Conservation (phyloP, 192 early-diverging fungal genomes). For the Geranomyces variabilis region DNA sequence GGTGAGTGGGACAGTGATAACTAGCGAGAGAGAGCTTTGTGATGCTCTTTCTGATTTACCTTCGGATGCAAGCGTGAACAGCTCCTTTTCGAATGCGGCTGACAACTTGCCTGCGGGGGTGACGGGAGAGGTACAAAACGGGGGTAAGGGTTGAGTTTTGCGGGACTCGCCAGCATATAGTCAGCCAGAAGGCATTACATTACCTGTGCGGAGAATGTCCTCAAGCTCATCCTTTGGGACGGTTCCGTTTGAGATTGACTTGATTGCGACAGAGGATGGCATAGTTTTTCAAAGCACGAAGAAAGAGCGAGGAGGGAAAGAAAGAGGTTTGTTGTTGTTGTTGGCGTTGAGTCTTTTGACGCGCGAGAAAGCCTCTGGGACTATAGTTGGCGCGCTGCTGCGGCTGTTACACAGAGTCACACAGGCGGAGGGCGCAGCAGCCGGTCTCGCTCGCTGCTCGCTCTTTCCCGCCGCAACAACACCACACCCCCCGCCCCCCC, state of each 20-base stretch:
- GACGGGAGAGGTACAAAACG: neutral
- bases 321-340: neutral
- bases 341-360: too few species aligned
- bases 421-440: too few species aligned
- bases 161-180: too few species aligned
- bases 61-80: slow-evolving; percentile 16
- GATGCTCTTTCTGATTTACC: neutral
- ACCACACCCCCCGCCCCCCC: too few species aligned
- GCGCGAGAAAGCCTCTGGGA: too few species aligned
- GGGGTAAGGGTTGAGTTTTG: too few species aligned
- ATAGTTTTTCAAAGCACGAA: neutral
- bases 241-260: neutral
- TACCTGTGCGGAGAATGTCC: slow-evolving; percentile 6
- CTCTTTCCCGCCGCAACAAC: too few species aligned
- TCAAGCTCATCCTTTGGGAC: slow-evolving; percentile 14
- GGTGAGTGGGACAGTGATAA: neutral
- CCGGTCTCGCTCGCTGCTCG: too few species aligned
- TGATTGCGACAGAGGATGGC: neutral
- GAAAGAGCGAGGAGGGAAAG: neutral
- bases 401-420: too few species aligned
- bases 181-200: too few species aligned
- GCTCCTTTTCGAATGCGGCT: slow-evolving; percentile 14
- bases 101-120: neutral
- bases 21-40: too few species aligned
- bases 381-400: too few species aligned